Conservation (phyloP, 768 basidiomycete genomes). For the Boletus rubroflammeus region DNA sequence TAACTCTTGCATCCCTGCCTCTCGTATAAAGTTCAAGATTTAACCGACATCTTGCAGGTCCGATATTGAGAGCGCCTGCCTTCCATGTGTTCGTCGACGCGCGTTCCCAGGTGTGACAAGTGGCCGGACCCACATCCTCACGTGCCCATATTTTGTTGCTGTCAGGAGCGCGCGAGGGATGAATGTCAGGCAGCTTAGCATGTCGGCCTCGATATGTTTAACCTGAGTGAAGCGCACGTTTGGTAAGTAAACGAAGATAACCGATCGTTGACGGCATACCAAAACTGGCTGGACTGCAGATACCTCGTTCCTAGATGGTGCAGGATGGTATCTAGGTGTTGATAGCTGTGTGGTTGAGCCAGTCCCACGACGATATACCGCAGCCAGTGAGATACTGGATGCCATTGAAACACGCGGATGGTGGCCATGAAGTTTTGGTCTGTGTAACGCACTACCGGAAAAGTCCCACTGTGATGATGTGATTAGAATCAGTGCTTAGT, state of each 20-base stretch:
- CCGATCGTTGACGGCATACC: constrained; percentile 40
- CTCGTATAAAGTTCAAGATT: neutral
- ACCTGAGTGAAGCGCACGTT: constrained; percentile 41
- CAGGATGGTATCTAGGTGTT: constrained; percentile 68
- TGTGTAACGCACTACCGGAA: constrained; percentile 83
- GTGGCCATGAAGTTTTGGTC: constrained; percentile 73
- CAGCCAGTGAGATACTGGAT: constrained; percentile 71
- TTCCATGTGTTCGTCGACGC: constrained; percentile 29
- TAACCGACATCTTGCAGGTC: constrained; percentile 29
- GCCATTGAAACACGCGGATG: constrained; percentile 76
- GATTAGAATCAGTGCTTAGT: neutral
- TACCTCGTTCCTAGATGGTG: constrained; percentile 87
- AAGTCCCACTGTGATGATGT: constrained; percentile 77
- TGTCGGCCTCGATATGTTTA: constrained; percentile 77
- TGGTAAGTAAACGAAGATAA: neutral
- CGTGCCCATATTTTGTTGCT: constrained; percentile 67
- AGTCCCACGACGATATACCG: constrained; percentile 56
- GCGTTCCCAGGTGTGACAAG: constrained; percentile 39
- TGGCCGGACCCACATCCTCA: constrained; percentile 84
- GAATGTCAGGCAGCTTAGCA: constrained; percentile 72
- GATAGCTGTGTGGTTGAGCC: constrained; percentile 58
- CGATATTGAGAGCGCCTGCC: constrained; percentile 30
- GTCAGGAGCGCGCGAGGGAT: constrained; percentile 78
- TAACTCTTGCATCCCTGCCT: neutral
- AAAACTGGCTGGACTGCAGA: constrained; percentile 88